Evolutionary conservation across 352 stramenopile species (phyloP).

Genomic region (Phytophthora nicotianae): DNA sequence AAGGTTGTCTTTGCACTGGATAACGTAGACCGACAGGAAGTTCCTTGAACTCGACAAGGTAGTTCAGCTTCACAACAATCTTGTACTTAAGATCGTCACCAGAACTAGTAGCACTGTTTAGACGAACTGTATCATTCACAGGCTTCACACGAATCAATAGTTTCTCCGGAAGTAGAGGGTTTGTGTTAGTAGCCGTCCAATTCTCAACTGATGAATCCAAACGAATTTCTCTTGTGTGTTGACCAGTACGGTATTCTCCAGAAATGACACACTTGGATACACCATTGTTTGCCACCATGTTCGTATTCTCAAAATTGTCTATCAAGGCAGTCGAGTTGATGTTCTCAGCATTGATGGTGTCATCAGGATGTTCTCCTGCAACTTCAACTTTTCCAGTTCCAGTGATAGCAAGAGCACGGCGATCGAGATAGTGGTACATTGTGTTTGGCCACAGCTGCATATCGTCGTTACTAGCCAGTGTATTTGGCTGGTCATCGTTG

Average conservation of each 20-base stretch:
- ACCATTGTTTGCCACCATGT: background rate
- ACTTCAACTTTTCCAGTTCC: background rate
- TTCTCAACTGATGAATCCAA: background rate
- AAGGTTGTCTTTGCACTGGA: background rate
- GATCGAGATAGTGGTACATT: background rate
- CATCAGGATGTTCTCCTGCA: background rate
- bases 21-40: background rate
- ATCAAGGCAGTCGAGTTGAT: background rate
- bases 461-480: background rate
- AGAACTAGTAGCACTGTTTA: background rate
- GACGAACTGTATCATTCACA: background rate
- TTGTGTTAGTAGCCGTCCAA: background rate
- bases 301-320: background rate
- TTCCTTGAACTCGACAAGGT: background rate
- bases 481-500: background rate
- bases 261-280: background rate
- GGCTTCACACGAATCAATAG: background rate
- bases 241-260: background rate
- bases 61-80: background rate
- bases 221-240: background rate
- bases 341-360: background rate
- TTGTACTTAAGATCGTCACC: background rate
- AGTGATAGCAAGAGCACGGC: background rate
- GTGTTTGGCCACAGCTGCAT: background rate
- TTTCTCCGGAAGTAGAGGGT: background rate